A percentile compares a stretch with the other conserved stretches of the same genome.
Evolutionary conservation across 306 rosid genomes (phyloP).

Genomic region (Casuarina cunninghamiana): DNA sequence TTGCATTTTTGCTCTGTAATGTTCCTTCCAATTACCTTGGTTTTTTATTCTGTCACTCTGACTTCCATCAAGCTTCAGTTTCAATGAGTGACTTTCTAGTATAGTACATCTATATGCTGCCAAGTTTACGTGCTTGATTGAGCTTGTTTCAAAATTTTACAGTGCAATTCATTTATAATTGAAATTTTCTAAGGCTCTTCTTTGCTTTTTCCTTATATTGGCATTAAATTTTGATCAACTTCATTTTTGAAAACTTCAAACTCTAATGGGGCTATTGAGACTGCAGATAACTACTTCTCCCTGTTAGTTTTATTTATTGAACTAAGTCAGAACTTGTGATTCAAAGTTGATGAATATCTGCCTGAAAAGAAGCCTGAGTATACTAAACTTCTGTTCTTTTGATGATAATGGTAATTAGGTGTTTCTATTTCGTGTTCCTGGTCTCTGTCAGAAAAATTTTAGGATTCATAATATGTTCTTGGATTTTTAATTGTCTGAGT

Average conservation of each 20-base stretch:
- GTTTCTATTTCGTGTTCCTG: neutral
- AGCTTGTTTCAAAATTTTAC: neutral
- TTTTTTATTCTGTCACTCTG: neutral
- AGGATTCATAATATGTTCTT: constrained; percentile 20
- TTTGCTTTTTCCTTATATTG: neutral
- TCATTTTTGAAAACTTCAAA: neutral
- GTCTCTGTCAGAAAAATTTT: constrained; percentile 19
- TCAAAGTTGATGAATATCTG: neutral
- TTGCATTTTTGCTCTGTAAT: neutral
- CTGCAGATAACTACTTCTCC: neutral
- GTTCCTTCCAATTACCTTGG: neutral
- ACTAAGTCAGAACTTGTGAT: neutral
- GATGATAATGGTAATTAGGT: neutral
- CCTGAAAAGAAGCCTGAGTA: neutral
- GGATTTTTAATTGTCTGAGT: constrained; percentile 23
- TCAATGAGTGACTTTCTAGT: neutral
- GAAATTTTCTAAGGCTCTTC: neutral
- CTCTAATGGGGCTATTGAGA: neutral
- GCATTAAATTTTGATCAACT: neutral
- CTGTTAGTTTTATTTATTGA: neutral
- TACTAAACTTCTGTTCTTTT: neutral
- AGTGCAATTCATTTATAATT: neutral
- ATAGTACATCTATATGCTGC: neutral
- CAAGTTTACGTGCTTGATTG: neutral
- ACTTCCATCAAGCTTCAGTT: neutral